Conservation (phyloP, 148 eudicot species). For the Camellia granthamiana region DNA sequence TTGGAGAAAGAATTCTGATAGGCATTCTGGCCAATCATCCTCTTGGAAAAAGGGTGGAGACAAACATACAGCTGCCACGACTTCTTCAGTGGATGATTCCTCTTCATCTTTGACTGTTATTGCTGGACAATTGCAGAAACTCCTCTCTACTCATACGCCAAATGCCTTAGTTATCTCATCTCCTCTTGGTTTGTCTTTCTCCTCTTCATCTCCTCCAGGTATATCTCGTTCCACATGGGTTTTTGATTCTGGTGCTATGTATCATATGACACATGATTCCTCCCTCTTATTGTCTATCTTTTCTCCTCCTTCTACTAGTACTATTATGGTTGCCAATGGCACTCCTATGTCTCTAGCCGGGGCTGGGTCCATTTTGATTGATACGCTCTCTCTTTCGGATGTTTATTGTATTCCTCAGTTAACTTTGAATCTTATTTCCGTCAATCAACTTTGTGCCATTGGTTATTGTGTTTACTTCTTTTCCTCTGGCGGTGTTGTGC, state of each 20-base stretch:
- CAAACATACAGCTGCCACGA: not conserved
- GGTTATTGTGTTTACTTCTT: not conserved
- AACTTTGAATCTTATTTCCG: not conserved
- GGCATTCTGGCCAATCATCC: too few relatives aligned
- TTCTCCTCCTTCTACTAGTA: not conserved
- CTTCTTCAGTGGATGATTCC: not conserved
- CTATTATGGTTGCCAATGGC: not conserved
- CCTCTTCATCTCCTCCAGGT: not conserved
- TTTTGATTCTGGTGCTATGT: not conserved
- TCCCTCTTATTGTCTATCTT: not conserved
- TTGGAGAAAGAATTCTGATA: not conserved
- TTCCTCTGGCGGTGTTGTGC: not conserved
- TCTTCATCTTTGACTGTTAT: not conserved
- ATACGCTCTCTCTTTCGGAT: not conserved
- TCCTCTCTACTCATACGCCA: not conserved
- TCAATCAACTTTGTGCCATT: not conserved
- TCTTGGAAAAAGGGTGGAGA: too few relatives aligned
- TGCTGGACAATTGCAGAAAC: not conserved
- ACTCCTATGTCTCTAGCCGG: not conserved
- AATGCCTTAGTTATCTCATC: not conserved
- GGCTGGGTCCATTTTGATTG: not conserved
- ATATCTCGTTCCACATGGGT: not conserved
- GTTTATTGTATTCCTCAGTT: not conserved
- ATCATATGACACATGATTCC: not conserved
- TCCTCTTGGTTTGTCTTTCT: not conserved